Conservation (phyloP, 306 rosid species). For the Herpetospermum pedunculosum region DNA sequence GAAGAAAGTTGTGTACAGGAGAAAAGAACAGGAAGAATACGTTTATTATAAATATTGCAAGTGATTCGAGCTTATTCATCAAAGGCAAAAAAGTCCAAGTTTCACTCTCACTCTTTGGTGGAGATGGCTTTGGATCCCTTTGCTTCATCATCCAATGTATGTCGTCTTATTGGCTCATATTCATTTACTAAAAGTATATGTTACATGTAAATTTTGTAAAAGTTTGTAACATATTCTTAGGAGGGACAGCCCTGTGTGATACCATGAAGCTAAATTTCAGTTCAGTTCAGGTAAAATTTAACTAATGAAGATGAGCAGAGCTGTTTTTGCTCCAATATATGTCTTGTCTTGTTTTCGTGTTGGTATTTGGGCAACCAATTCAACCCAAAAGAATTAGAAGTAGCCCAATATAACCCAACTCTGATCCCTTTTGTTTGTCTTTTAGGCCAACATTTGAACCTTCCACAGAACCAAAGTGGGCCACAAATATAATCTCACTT, state of each 20-base stretch:
- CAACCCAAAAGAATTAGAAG: neutral
- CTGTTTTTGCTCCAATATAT: neutral
- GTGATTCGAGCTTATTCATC: neutral
- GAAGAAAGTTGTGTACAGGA: neutral
- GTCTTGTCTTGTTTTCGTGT: neutral
- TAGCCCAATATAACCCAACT: neutral
- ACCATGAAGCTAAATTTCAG: neutral
- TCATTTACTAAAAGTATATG: neutral
- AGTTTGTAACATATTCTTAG: neutral
- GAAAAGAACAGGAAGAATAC: neutral
- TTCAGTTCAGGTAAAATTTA: neutral
- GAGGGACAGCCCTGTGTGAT: neutral
- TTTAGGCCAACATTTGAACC: neutral
- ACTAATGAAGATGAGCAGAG: neutral
- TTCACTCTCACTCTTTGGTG: neutral
- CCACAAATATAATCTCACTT: neutral
- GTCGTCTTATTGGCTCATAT: neutral
- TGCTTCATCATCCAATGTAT: neutral
- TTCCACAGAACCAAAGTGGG: neutral
- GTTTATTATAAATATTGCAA: too few relatives aligned
- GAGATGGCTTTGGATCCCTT: neutral
- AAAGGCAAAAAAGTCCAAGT: neutral
- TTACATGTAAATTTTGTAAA: neutral
- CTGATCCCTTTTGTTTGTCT: neutral
- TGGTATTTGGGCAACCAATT: neutral